Base-by-base conservation (phyloP, 768 basidiomycete species). In the Pulveroboletus sp. region DNA sequence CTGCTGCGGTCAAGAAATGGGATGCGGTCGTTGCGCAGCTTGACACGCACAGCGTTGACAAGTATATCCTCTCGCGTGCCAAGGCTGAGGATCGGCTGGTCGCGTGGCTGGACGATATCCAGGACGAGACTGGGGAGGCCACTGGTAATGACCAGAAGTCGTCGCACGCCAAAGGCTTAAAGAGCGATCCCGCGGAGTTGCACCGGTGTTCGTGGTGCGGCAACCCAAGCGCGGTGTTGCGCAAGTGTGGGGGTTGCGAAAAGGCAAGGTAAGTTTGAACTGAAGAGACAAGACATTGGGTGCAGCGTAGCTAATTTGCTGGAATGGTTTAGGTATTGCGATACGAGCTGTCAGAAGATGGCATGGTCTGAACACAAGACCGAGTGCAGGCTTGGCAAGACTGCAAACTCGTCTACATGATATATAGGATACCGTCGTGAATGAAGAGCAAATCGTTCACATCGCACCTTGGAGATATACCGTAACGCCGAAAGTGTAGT, bases 161-260 rank as follows among this genome's bases (percentile, higher is more conserved):
- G 35, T 60, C 65, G 21, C 70, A 72, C 40, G 67, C 17, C 73
- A 6, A 71, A 64, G 67, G 47, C 56, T 59, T 19, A 75, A 44
- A 13, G 36, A 19, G 24, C 11, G 23, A 80, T 41, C 65, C 65
- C 13, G 72, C 79, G 5, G 71, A 59, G 40, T 60, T 85, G 24
- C 81, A 81, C 62, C 67, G 73, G 21, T 87, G 85, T 56, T 81
- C 82, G 20, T 81, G 76, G 73, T 84, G 82, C 56, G 72, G 75
- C 3, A 84, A 82, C 50, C 81, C 80, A 1, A 82, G 77, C 38
- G 78, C 78, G 2, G 69, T 70, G 8, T 56, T 81, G 44, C 70
- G 71, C 52, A 80, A 80, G 60, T 82, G 80, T 47, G 55, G 66
- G 7, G 66, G 72, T 4, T 76, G 76, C 40, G 63, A 58, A 20